Evolutionary conservation across 371 early-diverging fungal species (phyloP), one percentile per base, ranked within the genome.

Genomic region (Sporodiniella umbellata): DNA sequence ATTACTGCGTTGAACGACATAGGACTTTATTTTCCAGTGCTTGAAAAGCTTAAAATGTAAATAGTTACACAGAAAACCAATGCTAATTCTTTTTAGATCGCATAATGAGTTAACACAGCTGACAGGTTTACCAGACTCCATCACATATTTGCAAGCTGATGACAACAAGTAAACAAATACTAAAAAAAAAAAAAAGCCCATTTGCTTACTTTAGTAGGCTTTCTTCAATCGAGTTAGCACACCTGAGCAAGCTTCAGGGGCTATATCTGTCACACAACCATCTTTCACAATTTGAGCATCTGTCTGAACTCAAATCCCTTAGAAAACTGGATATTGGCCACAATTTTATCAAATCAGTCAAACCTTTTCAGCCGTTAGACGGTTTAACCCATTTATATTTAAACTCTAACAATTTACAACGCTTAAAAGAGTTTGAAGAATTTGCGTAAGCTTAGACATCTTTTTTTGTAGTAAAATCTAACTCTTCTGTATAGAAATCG

Each of bases 231-330:
- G 61, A 71, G 25, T 64, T 82, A 18, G 45, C 60, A 15, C 50
- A 67, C 28, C 53, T 78, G 10, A 31, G 21, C 17, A 73, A 75
- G 39, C 51, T 82, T 17, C 72, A 77, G 24, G 65, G 70, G 8
- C 45, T 82, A 7, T 71, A 80, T 46, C 51, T 80, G 22, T 79
- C 78, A 30, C 56, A 75, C 47, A 82, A 82, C 47, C 55, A 51
- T 15, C 65, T 80, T 25, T 58, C 54, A 28, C 54, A 55, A 22
- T 64, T 80, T 19, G 66, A 73, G 39, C 69, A 76, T 53, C 46
- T 56, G 46, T 47, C 53, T 24, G 15, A 19, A 19, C 28, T 53
- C 1, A 48, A 37, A 21, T 49, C 42, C 3, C 47, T 80, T 39
- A 66, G 79, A 28, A 64, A 61, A 30, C 14, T 82, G 46, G 70